These are phyloP conservation scores for Letharia columbiana DNA, from an alignment of 495 filamentous ascomycete species.

Conservation along the genomic window DNA sequence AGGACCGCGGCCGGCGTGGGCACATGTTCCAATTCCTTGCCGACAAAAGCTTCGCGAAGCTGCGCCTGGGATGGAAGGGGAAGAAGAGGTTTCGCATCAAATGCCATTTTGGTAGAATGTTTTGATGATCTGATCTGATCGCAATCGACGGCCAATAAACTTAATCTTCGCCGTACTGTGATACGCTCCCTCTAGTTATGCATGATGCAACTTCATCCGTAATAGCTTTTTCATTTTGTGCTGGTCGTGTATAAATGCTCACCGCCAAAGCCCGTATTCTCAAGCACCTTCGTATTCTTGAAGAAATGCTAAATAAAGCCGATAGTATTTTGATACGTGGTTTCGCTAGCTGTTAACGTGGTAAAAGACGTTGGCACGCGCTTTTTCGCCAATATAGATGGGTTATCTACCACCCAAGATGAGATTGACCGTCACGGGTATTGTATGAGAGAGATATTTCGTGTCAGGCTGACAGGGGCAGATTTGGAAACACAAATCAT, in stretches of 20 bases:
- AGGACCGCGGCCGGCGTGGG: conserved; percentile 61
- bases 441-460: background rate
- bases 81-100: background rate
- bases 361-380: background rate
- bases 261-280: background rate
- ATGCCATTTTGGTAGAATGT: background rate
- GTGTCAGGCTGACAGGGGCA: background rate
- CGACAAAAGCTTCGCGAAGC: conserved; percentile 44
- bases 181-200: background rate
- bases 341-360: background rate
- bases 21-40: conserved; percentile 51
- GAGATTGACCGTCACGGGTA: background rate
- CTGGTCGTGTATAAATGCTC: background rate
- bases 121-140: background rate
- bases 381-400: background rate
- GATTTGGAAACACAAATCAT: background rate
- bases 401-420: background rate
- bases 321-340: background rate
- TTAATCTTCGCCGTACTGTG: background rate
- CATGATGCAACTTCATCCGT: background rate
- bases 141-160: background rate
- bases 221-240: no score
- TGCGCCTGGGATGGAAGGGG: conserved; percentile 26
- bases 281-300: background rate
- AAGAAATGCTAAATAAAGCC: background rate